These are phyloP conservation scores for Theobroma grandiflorum DNA, from an alignment of 441 rosid genomes.

Conservation along the genomic window DNA sequence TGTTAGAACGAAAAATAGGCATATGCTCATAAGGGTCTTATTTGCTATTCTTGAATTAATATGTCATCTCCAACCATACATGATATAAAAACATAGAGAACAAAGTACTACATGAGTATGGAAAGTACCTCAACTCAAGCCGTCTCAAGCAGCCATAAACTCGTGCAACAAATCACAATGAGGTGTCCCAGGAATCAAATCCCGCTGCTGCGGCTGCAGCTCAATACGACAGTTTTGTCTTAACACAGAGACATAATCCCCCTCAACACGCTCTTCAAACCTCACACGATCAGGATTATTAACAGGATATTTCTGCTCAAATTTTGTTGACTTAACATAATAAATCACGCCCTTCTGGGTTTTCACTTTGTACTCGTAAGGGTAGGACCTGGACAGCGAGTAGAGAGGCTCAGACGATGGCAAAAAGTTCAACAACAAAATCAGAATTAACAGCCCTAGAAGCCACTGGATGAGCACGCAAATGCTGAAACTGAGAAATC, in stretches of 20 bases:
- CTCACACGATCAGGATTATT: constrained; percentile 49
- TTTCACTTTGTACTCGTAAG: constrained; percentile 68
- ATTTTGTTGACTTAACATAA: constrained; percentile 72
- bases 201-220: constrained; percentile 87
- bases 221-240: constrained; percentile 76
- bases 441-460: constrained; percentile 63
- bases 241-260: constrained; percentile 65
- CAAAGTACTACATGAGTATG: neutral
- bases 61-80: too few relatives aligned
- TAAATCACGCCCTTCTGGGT: constrained; percentile 74
- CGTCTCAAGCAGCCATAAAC: constrained; percentile 56
- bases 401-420: constrained; percentile 78
- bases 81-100: neutral
- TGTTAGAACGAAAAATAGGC: neutral
- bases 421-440: constrained; percentile 60
- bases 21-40: neutral
- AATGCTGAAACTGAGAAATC: constrained; percentile 60
- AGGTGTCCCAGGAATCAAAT: constrained; percentile 76
- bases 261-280: constrained; percentile 68
- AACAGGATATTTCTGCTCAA: constrained; percentile 75
- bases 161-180: constrained; percentile 76
- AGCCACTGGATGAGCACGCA: constrained; percentile 68
- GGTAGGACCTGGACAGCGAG: constrained; percentile 65
- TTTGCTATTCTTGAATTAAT: neutral
- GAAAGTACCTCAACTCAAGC: constrained; percentile 42